These are phyloP conservation scores for Boletellus ananiceps DNA, from an alignment of 768 basidiomycete species.

Conservation along the genomic window DNA sequence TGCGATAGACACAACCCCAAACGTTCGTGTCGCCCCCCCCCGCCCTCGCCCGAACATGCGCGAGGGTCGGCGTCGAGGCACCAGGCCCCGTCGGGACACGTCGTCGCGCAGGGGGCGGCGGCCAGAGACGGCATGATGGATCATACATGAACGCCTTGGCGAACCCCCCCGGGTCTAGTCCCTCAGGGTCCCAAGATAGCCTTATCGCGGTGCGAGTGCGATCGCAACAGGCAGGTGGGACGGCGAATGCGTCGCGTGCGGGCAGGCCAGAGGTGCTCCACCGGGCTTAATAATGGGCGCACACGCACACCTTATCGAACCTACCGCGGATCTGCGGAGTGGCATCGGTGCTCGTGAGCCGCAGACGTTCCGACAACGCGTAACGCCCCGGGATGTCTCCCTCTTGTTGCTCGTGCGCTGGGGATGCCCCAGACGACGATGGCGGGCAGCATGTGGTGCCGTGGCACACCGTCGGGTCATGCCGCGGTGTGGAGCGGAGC, in stretches of 20 bases:
- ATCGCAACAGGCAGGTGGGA: conserved; percentile 23
- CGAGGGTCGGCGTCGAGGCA: conserved; percentile 10
- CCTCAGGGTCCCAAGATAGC: conserved; percentile 27
- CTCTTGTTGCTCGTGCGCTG: too few species aligned
- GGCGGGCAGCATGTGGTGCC: not conserved
- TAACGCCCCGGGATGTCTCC: too few species aligned
- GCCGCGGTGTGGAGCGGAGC: too few species aligned
- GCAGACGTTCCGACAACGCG: too few species aligned
- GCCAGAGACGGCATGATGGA: conserved; percentile 18
- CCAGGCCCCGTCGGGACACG: conserved; percentile 7
- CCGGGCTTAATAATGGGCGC: not conserved
- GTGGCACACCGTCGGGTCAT: conserved; percentile 7
- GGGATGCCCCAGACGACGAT: not conserved
- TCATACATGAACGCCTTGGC: conserved; percentile 19
- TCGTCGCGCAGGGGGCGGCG: conserved; percentile 12
- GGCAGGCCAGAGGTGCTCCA: conserved; percentile 15
- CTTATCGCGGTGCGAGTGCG: conserved; percentile 21
- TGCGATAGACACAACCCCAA: not conserved
- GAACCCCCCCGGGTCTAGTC: conserved; percentile 19
- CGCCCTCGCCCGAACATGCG: too few species aligned
- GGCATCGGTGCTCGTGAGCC: not conserved
- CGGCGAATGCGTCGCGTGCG: conserved; percentile 24
- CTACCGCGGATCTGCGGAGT: conserved; percentile 30
- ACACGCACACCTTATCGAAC: not conserved
- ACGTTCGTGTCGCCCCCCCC: not conserved